phyloP scores from a whole-genome alignment of 1,284 basidiomycete species.

The Pseudozyma tsukubaensis region DNA sequence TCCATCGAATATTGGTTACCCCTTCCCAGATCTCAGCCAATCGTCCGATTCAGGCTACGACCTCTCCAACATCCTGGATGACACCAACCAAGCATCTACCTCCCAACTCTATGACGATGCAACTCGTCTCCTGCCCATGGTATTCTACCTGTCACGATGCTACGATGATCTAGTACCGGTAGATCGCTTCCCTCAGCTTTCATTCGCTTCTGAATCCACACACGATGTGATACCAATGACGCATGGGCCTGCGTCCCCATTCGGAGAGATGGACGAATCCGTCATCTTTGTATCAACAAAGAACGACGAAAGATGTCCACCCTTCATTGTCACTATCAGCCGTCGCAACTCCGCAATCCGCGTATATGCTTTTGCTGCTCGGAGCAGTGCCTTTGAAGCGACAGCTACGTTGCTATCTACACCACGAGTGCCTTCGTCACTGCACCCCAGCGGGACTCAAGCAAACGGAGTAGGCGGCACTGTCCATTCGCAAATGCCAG shows the following conservation, averaged over 20 bases:
- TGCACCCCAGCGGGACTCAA: slow-evolving; percentile 1
- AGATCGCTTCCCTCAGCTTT: slow-evolving; percentile 43
- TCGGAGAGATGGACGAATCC: slow-evolving; percentile 49
- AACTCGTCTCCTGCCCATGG: slow-evolving; percentile 40
- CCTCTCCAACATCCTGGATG: slow-evolving; percentile 23
- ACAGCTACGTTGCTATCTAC: slow-evolving; percentile 35
- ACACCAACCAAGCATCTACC: slow-evolving; percentile 19
- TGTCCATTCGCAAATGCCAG: background rate
- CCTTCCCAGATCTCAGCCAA: slow-evolving; percentile 30
- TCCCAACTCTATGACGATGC: slow-evolving; percentile 22
- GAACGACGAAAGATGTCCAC: background rate
- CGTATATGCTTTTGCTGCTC: slow-evolving; percentile 47
- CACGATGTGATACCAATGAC: slow-evolving; percentile 26
- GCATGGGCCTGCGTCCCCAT: slow-evolving; percentile 43
- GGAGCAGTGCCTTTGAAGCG: slow-evolving; percentile 32
- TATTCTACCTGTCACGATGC: slow-evolving; percentile 57
- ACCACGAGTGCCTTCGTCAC: slow-evolving; percentile 17
- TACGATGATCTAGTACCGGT: slow-evolving; percentile 58
- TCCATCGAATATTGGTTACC: slow-evolving; percentile 13
- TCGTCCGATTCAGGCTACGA: slow-evolving; percentile 30
- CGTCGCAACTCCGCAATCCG: slow-evolving; percentile 28
- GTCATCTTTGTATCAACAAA: slow-evolving; percentile 41
- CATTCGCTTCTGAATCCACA: slow-evolving; percentile 5
- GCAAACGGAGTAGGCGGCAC: background rate
- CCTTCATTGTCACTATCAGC: slow-evolving; percentile 47